A percentile compares a stretch with the other conserved stretches of the same genome.
phyloP scores from a whole-genome alignment of 176 grass and related monocot species.

The Aegilops bicornis region DNA sequence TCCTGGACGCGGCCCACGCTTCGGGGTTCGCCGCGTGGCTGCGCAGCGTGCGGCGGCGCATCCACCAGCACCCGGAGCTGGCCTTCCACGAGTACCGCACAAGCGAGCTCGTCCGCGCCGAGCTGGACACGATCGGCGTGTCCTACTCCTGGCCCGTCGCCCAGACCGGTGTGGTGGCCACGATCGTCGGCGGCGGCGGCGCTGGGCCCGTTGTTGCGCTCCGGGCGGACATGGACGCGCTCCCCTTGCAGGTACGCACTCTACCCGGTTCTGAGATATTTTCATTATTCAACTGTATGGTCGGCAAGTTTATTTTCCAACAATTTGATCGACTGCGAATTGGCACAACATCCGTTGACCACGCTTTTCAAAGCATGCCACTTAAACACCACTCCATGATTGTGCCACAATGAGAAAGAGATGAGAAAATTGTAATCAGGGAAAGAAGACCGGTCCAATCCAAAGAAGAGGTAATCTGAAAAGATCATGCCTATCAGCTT shows the following conservation, averaged over 20 bases:
- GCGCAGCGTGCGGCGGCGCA: not conserved
- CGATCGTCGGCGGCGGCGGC: not conserved
- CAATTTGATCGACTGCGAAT: not conserved
- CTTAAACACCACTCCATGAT: not conserved
- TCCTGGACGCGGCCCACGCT: not conserved
- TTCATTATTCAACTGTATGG: not conserved
- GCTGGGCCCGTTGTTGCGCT: slow-evolving; percentile 1
- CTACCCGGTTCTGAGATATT: not conserved
- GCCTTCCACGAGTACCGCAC: slow-evolving; percentile 12
- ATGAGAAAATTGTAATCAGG: not conserved
- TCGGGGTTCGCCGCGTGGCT: slow-evolving; percentile 13
- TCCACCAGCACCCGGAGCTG: slow-evolving; percentile 12
- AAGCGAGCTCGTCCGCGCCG: not conserved
- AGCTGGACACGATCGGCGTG: not conserved
- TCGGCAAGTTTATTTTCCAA: not conserved
- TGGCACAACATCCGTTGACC: not conserved
- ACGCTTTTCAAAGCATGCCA: not conserved
- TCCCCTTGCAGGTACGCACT: slow-evolving; percentile 8
- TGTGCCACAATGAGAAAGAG: not conserved
- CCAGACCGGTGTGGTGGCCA: slow-evolving; percentile 8
- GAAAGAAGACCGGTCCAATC: too few species aligned
- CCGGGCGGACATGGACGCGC: slow-evolving; percentile 15
- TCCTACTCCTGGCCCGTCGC: slow-evolving; percentile 3
- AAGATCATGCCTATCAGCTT: too few species aligned
- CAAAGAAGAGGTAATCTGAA: too few species aligned